These are phyloP conservation scores for Aspergillus haitiensis DNA, from an alignment of 495 filamentous ascomycete genomes.

Conservation along the genomic window DNA sequence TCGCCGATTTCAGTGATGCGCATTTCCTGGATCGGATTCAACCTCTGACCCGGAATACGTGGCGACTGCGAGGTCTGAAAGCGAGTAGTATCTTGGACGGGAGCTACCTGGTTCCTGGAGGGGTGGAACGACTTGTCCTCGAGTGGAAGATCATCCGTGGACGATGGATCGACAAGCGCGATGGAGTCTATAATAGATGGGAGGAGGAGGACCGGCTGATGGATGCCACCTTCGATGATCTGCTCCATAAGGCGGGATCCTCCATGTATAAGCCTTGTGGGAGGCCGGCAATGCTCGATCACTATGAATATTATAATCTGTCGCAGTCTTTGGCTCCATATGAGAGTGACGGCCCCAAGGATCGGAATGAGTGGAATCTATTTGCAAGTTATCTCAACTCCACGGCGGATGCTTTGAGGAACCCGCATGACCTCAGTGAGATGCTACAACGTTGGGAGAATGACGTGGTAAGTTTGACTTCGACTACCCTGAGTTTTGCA, in stretches of 20 bases:
- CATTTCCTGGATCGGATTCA: slow-evolving; percentile 16
- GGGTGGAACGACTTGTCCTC: slow-evolving; percentile 16
- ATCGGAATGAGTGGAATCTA: slow-evolving; percentile 20
- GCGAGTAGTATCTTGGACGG: slow-evolving; percentile 13
- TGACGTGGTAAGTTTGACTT: slow-evolving; percentile 13
- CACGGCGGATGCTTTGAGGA: not conserved
- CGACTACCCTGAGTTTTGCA: no score
- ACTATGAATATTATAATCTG: slow-evolving; percentile 15
- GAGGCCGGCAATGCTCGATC: not conserved
- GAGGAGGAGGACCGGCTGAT: not conserved
- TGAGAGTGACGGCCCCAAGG: slow-evolving; percentile 20
- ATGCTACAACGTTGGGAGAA: slow-evolving; percentile 12
- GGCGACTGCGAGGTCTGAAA: slow-evolving; percentile 12
- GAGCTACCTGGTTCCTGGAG: slow-evolving; percentile 13
- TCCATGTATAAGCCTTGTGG: slow-evolving; percentile 5
- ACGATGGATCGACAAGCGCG: slow-evolving; percentile 17
- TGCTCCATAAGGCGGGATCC: slow-evolving; percentile 15
- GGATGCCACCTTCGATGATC: not conserved
- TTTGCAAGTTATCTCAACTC: slow-evolving; percentile 16
- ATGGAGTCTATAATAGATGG: slow-evolving; percentile 6
- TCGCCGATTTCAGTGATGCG: slow-evolving; percentile 15
- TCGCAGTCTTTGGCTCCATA: slow-evolving; percentile 15
- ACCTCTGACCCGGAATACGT: slow-evolving; percentile 14
- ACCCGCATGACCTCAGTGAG: slow-evolving; percentile 16
- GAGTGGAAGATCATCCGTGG: slow-evolving; percentile 18